phyloP scores from a whole-genome alignment of 2,329 filamentous ascomycete species.

The Arthrinium puccinioides region DNA sequence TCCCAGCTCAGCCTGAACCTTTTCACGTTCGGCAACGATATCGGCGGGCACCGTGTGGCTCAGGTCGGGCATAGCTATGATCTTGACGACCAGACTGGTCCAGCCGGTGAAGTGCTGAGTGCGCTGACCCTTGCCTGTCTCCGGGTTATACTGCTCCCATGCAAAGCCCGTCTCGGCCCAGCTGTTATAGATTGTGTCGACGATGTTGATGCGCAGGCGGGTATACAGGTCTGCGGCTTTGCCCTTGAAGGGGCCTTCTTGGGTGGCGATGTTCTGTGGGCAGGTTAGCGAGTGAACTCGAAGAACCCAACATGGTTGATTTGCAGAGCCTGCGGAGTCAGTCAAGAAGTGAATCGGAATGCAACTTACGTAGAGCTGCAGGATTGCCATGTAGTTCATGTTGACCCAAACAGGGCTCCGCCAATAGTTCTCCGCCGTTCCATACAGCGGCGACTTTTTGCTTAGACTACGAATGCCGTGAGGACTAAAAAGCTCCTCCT shows the following conservation, averaged over 20 bases:
- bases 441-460: constrained; percentile 74
- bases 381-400: constrained; percentile 84
- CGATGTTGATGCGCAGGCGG: constrained; percentile 71
- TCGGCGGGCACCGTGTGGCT: constrained; percentile 1
- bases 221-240: constrained; percentile 70
- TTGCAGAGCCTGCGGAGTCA: not conserved
- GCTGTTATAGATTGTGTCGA: constrained; percentile 78
- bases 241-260: constrained; percentile 58
- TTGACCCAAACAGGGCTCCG: constrained; percentile 91
- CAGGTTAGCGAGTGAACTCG: constrained; percentile 6
- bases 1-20: too few species aligned
- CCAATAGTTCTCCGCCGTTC: constrained; percentile 96
- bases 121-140: constrained; percentile 86
- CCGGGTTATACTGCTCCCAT: constrained; percentile 97
- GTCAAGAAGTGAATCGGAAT: not conserved
- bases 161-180: constrained; percentile 93
- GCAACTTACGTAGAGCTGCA: constrained; percentile 64
- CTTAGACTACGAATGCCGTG: constrained; percentile 88
- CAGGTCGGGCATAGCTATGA: constrained; percentile 88
- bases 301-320: constrained; percentile 1
- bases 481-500: constrained; percentile 82
- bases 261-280: constrained; percentile 54
- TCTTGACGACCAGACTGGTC: constrained; percentile 97
- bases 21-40: too few species aligned
- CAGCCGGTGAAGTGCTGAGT: constrained; percentile 98